phyloP scores from a whole-genome alignment of 2,329 filamentous ascomycete species.

The Colletotrichum phormii region DNA sequence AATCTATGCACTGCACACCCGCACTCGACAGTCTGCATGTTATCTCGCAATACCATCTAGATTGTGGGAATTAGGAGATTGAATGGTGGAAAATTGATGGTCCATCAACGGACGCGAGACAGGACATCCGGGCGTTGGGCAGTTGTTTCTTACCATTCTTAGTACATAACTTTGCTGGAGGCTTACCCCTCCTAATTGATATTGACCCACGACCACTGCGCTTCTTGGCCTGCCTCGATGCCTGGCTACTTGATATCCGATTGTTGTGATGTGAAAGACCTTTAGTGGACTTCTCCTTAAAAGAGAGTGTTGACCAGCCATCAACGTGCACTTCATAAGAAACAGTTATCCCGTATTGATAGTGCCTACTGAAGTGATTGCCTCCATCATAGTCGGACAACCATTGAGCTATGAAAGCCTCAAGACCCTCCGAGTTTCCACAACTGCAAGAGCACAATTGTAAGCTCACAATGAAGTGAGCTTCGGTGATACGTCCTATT shows the following conservation, averaged over 20 bases:
- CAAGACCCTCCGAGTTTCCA: too few species aligned
- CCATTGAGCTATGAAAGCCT: too few species aligned
- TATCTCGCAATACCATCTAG: slow-evolving; percentile 12
- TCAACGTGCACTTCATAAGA: too few species aligned
- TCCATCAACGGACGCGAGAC: neutral
- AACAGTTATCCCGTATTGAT: too few species aligned
- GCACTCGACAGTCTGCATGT: slow-evolving; percentile 13
- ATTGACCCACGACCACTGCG: neutral
- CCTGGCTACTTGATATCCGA: neutral
- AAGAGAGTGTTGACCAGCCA: too few species aligned
- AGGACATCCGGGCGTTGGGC: slow-evolving; percentile 13
- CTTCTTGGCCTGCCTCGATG: neutral
- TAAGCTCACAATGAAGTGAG: too few species aligned
- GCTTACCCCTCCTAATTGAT: slow-evolving; percentile 15
- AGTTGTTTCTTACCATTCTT: slow-evolving; percentile 16
- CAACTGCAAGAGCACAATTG: too few species aligned
- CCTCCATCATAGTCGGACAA: too few species aligned
- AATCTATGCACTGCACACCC: slow-evolving; percentile 12
- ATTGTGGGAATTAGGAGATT: neutral
- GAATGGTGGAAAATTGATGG: slow-evolving; percentile 7
- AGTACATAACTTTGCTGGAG: slow-evolving; percentile 21
- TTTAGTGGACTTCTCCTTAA: too few species aligned
- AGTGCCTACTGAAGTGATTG: too few species aligned
- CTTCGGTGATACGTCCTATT: too few species aligned
- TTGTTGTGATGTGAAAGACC: neutral